phyloP scores from a whole-genome alignment of 495 filamentous ascomycete genomes.

The Aspergillus sclerotioniger region DNA sequence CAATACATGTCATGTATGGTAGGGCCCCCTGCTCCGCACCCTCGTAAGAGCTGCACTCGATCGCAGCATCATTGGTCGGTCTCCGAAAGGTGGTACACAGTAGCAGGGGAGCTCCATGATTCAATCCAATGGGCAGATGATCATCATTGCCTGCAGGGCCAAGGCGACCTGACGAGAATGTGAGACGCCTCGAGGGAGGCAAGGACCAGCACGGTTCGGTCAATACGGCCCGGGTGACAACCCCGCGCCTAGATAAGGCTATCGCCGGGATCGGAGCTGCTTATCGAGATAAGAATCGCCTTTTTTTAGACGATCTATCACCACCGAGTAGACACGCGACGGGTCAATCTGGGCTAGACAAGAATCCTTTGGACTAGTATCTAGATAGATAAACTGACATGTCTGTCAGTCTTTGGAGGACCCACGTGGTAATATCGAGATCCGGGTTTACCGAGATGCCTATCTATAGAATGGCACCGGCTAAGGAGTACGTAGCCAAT shows the following conservation, averaged over 20 bases:
- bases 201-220: neutral
- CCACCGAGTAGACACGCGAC: no score
- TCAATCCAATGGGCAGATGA: neutral
- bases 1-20: neutral
- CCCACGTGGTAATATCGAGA: no score
- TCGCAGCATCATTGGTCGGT: no score
- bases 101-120: no score
- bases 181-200: neutral
- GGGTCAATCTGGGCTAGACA: no score
- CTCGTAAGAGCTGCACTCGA: neutral
- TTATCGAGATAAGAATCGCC: conserved; percentile 1
- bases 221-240: conserved; percentile 1
- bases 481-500: no score
- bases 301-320: neutral
- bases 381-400: no score
- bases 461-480: no score
- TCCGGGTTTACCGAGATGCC: no score
- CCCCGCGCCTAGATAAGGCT: conserved; percentile 42
- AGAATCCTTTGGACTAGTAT: no score
- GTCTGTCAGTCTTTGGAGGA: no score
- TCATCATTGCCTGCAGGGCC: neutral
- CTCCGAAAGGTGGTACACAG: no score
- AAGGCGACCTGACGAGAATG: neutral
- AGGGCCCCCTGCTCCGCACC: neutral
- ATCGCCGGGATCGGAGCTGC: conserved; percentile 38